phyloP scores from a whole-genome alignment of 345 rosid species.

The Lumnitzera littorea region DNA sequence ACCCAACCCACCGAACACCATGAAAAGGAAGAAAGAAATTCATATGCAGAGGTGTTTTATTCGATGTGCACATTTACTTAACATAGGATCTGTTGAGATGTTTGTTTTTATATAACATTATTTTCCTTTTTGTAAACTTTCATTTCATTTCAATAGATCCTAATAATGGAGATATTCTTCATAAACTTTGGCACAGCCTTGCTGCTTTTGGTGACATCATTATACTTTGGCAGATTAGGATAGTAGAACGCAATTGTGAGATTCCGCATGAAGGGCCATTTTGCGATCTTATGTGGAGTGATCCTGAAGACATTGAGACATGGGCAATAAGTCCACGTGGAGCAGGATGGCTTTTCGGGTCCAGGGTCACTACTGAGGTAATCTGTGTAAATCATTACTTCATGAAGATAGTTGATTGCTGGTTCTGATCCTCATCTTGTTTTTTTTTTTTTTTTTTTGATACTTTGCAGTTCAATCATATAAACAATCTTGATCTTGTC shows the following conservation, averaged over 20 bases:
- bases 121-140: too few relatives aligned
- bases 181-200: too few relatives aligned
- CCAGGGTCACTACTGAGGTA: constrained; percentile 99
- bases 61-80: too few relatives aligned
- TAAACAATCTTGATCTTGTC: constrained; percentile 88
- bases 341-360: constrained; percentile 99
- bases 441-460: background rate
- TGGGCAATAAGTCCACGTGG: constrained; percentile 99
- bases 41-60: too few relatives aligned
- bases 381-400: background rate
- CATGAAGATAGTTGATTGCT: constrained; percentile 8
- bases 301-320: constrained; percentile 99
- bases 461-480: constrained; percentile 75
- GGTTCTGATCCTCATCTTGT: background rate
- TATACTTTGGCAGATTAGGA: constrained; percentile 56
- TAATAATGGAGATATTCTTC: too few relatives aligned
- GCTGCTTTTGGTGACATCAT: background rate
- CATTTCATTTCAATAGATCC: too few relatives aligned
- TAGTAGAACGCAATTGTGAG: constrained; percentile 91
- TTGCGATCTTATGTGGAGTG: constrained; percentile 99
- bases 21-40: too few relatives aligned
- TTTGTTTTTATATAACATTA: too few relatives aligned
- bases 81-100: too few relatives aligned
- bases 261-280: constrained; percentile 99
- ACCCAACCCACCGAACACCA: too few relatives aligned